These are phyloP conservation scores for Singerocomus inundabilis DNA, from an alignment of 1,284 basidiomycete species.

Conservation along the genomic window DNA sequence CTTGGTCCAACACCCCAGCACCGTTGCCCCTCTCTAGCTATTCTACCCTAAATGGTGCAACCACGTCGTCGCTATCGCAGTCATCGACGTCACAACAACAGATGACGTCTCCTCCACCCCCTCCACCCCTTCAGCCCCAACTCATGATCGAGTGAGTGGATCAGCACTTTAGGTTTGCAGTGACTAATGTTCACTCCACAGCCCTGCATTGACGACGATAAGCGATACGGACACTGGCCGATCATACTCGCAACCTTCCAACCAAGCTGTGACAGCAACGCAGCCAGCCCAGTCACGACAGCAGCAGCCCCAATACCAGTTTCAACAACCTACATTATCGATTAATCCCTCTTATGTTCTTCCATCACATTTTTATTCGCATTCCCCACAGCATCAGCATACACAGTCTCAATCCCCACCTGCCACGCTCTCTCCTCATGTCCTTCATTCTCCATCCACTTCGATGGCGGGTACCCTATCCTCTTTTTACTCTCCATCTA, in stretches of 20 bases:
- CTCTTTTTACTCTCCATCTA: constrained; percentile 36
- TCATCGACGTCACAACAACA: constrained; percentile 35
- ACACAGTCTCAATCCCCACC: constrained; percentile 44
- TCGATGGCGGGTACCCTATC: constrained; percentile 40
- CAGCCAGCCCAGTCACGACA: constrained; percentile 37
- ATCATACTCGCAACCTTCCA: constrained; percentile 37
- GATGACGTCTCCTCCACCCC: constrained; percentile 27
- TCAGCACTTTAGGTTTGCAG: constrained; percentile 1
- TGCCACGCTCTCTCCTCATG: constrained; percentile 65
- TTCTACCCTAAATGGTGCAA: constrained; percentile 73
- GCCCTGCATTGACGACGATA: constrained; percentile 52
- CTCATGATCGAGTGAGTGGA: constrained; percentile 54
- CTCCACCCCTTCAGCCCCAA: constrained; percentile 34
- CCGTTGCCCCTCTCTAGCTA: constrained; percentile 68
- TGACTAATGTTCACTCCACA: constrained; percentile 26
- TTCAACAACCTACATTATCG: constrained; percentile 40
- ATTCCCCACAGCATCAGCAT: constrained; percentile 30
- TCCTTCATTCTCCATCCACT: constrained; percentile 53
- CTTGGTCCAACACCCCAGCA: constrained; percentile 44
- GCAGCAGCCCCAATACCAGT: constrained; percentile 38
- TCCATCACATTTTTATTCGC: constrained; percentile 41
- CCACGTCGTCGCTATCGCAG: constrained; percentile 34
- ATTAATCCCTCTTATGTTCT: constrained; percentile 40
- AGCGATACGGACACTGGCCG: constrained; percentile 37
- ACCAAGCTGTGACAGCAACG: constrained; percentile 18